Conservation (phyloP, 371 early-diverging fungal species). For the Blakeslea trispora region DNA sequence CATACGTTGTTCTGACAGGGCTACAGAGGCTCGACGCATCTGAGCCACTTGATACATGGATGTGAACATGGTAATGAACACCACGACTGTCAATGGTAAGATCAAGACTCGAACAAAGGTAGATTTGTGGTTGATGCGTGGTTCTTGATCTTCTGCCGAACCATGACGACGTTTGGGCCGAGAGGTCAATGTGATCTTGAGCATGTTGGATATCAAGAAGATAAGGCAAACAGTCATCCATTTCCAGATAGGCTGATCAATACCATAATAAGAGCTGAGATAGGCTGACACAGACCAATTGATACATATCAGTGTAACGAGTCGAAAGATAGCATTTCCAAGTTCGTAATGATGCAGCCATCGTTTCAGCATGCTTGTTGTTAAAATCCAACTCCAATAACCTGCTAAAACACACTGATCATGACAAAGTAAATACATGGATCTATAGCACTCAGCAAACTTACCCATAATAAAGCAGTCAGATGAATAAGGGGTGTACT, state of each 20-base stretch:
- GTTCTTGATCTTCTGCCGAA: conserved; percentile 26
- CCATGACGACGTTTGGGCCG: conserved; percentile 30
- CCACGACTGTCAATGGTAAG: conserved; percentile 43
- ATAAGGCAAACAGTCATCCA: conserved; percentile 64
- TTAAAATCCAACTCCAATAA: conserved; percentile 63
- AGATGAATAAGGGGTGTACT: conserved; percentile 59
- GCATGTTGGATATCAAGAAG: conserved; percentile 38
- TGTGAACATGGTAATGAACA: conserved; percentile 48
- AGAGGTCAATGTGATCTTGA: conserved; percentile 37
- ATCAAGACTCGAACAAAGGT: conserved; percentile 45
- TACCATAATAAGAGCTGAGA: conserved; percentile 55
- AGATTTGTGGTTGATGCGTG: conserved; percentile 36
- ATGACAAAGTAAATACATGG: not conserved
- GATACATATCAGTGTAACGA: conserved; percentile 60
- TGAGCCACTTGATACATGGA: conserved; percentile 38
- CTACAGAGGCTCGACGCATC: conserved; percentile 30
- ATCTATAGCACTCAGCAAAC: too few relatives aligned
- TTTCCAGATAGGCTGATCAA: conserved; percentile 61
- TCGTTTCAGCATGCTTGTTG: conserved; percentile 59
- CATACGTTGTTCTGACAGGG: conserved; percentile 18
- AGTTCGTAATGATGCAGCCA: conserved; percentile 66
- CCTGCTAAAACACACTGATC: conserved; percentile 56
- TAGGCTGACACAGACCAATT: conserved; percentile 62
- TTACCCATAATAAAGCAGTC: conserved; percentile 65
- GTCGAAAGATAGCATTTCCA: conserved; percentile 59